A percentile compares a stretch with the other conserved stretches of the same genome.
Conservation (phyloP, 495 filamentous ascomycete species). For the Pseudoneurospora amorphoporcata region DNA sequence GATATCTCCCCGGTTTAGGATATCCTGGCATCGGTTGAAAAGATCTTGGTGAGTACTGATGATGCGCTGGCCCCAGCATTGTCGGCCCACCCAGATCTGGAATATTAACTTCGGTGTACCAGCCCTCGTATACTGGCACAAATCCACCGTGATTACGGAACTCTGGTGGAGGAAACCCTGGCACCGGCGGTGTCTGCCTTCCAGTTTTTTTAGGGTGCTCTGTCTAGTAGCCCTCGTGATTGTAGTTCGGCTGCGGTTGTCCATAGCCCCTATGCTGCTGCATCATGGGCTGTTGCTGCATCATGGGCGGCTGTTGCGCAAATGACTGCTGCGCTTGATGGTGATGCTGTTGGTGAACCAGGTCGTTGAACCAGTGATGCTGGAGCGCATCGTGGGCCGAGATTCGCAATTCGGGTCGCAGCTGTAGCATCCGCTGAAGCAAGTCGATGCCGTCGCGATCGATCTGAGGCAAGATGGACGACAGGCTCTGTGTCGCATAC, state of each 20-base stretch:
- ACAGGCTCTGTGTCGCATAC: constrained; percentile 86
- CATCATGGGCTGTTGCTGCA: constrained; percentile 21
- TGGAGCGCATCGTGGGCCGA: constrained; percentile 72
- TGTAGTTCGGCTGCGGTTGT: constrained; percentile 19
- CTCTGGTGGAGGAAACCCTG: neutral
- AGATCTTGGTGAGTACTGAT: neutral
- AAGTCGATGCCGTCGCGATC: constrained; percentile 79
- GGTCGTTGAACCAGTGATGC: constrained; percentile 75
- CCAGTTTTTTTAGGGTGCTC: neutral
- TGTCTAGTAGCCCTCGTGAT: constrained; percentile 22
- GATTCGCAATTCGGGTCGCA: constrained; percentile 85
- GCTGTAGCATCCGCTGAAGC: constrained; percentile 79
- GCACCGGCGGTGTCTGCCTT: neutral
- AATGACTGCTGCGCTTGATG: constrained; percentile 8
- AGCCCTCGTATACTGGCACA: neutral
- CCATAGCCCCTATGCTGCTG: constrained; percentile 19
- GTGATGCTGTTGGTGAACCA: constrained; percentile 29
- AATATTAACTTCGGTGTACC: neutral
- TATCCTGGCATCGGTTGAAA: neutral
- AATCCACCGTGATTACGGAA: neutral
- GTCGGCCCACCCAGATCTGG: neutral
- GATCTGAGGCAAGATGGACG: constrained; percentile 78
- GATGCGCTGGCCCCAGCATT: neutral
- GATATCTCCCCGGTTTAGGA: neutral
- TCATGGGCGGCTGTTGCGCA: neutral